phyloP scores from a whole-genome alignment of 1,284 basidiomycete genomes.

The Ustilago lituana region DNA sequence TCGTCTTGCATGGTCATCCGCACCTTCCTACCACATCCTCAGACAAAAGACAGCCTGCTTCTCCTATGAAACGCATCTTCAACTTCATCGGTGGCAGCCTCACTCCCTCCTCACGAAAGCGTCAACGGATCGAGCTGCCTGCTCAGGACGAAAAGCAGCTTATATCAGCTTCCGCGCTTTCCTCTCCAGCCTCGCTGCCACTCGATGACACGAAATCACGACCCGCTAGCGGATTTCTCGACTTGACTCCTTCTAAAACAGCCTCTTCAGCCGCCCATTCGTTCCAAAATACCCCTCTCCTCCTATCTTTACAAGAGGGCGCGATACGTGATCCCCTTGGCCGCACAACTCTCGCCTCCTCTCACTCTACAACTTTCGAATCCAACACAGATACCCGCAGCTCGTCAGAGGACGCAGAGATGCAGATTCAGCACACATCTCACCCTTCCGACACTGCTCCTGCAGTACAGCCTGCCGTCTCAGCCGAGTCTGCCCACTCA shows the following conservation, averaged over 20 bases:
- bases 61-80: conserved; percentile 1
- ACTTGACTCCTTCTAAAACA: conserved; percentile 9
- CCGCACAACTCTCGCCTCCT: conserved; percentile 4
- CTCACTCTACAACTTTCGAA: neutral
- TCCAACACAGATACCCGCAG: conserved; percentile 14
- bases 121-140: conserved; percentile 1
- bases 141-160: too few species aligned
- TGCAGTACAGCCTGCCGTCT: neutral
- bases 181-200: neutral
- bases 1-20: neutral
- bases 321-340: conserved; percentile 35
- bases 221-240: conserved; percentile 25
- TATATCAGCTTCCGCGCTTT: neutral
- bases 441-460: conserved; percentile 5
- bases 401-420: conserved; percentile 30
- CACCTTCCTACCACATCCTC: neutral
- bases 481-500: too few species aligned
- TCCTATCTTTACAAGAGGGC: conserved; percentile 21
- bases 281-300: neutral
- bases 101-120: conserved; percentile 8
- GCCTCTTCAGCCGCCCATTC: neutral
- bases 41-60: neutral
- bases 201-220: neutral
- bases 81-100: neutral
- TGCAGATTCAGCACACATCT: conserved; percentile 12